phyloP scores from a whole-genome alignment of 2,329 filamentous ascomycete species.

The Phoma sp. region DNA sequence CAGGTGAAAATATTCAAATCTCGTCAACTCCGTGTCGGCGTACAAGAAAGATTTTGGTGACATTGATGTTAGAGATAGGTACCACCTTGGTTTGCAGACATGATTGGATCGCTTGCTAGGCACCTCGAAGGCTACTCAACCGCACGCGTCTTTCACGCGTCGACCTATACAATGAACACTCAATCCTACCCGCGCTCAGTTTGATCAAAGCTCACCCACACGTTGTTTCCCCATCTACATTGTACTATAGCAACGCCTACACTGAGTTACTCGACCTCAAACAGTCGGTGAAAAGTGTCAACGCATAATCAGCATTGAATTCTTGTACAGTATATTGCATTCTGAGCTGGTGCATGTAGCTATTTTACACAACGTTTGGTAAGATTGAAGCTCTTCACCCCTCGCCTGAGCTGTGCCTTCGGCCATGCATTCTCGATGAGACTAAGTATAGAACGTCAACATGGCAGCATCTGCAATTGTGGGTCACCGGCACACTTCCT shows the following conservation, averaged over 20 bases:
- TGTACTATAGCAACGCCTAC: no score
- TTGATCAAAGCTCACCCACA: background rate
- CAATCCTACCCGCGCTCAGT: background rate
- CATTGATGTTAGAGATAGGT: no score
- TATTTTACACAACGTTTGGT: background rate
- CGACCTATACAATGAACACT: background rate
- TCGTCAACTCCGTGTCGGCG: no score
- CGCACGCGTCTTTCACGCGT: conserved; percentile 2
- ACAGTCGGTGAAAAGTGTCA: background rate
- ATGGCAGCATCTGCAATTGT: background rate
- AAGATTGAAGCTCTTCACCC: background rate
- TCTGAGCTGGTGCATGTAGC: no score
- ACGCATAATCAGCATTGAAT: background rate
- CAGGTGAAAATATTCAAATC: no score
- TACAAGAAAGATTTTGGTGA: no score
- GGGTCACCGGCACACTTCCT: background rate
- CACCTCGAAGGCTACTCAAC: background rate
- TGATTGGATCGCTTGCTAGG: background rate
- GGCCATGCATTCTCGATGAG: conserved; percentile 16
- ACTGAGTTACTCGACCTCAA: no score
- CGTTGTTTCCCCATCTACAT: no score
- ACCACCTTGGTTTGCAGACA: background rate
- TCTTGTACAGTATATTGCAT: background rate
- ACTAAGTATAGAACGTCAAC: conserved; percentile 10
- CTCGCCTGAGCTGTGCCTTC: conserved; percentile 1